phyloP scores from a whole-genome alignment of 164 flowering plant species.

The Vitis rupestris region DNA sequence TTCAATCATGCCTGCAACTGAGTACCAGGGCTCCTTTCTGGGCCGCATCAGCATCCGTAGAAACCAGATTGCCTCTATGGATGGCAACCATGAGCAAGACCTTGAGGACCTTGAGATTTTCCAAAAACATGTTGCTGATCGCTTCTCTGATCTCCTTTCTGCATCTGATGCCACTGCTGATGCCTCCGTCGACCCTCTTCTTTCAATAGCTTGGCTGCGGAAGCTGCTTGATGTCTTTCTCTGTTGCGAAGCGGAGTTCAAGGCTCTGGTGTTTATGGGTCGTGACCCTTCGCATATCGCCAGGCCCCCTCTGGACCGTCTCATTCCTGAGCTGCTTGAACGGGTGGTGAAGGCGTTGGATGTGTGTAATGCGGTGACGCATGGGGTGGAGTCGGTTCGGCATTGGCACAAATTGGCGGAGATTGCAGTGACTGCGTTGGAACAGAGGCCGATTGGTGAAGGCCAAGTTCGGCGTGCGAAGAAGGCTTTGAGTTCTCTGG shows the following conservation, averaged over 20 bases:
- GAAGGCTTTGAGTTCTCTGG: slow-evolving; percentile 43
- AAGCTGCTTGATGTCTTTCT: slow-evolving; percentile 66
- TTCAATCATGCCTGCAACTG: slow-evolving; percentile 55
- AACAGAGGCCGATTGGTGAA: slow-evolving; percentile 48
- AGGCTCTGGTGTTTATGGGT: slow-evolving; percentile 54
- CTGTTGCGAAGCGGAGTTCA: slow-evolving; percentile 81
- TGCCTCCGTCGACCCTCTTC: slow-evolving; percentile 20
- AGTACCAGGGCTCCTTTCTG: slow-evolving; percentile 58
- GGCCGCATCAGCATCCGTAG: slow-evolving; percentile 85
- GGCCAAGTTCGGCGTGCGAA: slow-evolving; percentile 66
- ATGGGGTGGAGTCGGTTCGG: slow-evolving; percentile 57
- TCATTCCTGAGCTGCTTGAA: slow-evolving; percentile 63
- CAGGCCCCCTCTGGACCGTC: slow-evolving; percentile 64
- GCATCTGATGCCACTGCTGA: slow-evolving; percentile 7
- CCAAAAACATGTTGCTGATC: slow-evolving; percentile 61
- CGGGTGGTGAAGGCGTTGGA: slow-evolving; percentile 66
- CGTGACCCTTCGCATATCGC: slow-evolving; percentile 56
- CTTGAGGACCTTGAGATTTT: slow-evolving; percentile 67
- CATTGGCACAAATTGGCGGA: slow-evolving; percentile 56
- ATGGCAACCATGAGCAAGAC: slow-evolving; percentile 59
- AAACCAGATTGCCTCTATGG: slow-evolving; percentile 66
- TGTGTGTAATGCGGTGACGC: slow-evolving; percentile 55
- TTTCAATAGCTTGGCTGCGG: slow-evolving; percentile 71
- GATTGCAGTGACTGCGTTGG: slow-evolving; percentile 50
- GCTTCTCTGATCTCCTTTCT: slow-evolving; percentile 46